These are phyloP conservation scores for Pseudogymnoascus sp. DNA, from an alignment of 2,329 filamentous ascomycete genomes.

Conservation along the genomic window DNA sequence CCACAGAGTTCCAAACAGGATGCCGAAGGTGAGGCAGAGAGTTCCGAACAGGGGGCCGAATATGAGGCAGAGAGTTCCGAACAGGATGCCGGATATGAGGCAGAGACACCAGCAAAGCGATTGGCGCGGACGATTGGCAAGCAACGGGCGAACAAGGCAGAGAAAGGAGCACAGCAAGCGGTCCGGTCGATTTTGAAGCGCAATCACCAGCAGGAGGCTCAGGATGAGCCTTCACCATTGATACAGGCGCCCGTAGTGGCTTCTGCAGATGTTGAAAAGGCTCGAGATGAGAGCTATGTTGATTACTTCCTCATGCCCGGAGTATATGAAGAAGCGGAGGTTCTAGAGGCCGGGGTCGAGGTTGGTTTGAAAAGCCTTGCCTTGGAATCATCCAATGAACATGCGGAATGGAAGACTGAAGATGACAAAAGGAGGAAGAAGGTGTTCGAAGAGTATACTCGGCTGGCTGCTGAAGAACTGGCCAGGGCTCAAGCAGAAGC, in stretches of 20 bases:
- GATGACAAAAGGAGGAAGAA: background rate
- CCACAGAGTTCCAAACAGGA: background rate
- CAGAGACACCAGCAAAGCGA: background rate
- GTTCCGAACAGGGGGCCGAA: background rate
- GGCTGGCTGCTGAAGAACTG: background rate
- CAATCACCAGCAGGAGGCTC: background rate
- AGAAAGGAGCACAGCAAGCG: background rate
- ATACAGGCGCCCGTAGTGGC: background rate
- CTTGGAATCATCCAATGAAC: background rate
- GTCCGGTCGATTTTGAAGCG: background rate
- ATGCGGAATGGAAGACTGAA: background rate
- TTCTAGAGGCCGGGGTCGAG: background rate
- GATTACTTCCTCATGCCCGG: background rate
- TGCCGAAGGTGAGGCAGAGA: background rate
- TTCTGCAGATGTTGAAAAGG: background rate
- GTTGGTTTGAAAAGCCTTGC: background rate
- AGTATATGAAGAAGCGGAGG: background rate
- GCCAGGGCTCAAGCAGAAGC: slow-evolving; percentile 2
- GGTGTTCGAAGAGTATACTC: background rate
- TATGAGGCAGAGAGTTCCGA: background rate
- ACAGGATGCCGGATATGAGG: background rate
- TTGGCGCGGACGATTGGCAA: background rate
- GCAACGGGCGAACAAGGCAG: background rate
- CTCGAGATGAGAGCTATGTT: background rate
- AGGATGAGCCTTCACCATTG: background rate